Base-by-base conservation (phyloP, 2,329 filamentous ascomycete genomes). In the Cytospora paraplurivora region DNA sequence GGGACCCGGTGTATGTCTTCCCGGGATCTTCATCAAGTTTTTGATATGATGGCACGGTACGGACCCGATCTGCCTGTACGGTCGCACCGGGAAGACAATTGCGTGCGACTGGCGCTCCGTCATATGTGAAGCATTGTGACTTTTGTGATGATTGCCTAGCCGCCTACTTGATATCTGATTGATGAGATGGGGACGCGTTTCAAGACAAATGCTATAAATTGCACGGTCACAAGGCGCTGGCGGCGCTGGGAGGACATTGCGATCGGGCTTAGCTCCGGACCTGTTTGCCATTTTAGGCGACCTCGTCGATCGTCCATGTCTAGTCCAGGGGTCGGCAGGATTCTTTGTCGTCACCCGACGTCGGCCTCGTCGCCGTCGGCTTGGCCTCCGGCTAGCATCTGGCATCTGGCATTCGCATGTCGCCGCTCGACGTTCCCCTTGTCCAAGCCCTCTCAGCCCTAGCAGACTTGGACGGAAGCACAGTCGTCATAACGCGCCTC, bases 11-110 rank as follows among this genome's bases (percentile, higher is more conserved):
- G n/a, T 47, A 47, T 19, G 27, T 27, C 17, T 47, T 21, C 11
- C 44, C n/a, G 44, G 44, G 44, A 47, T 47, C 44, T 47, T 21
- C 44, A 47, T 47, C 19, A 47, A 47, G 44, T 47, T 47, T 41
- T 47, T 47, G n/a, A 21, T 47, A n/a, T n/a, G 44, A 21, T 47
- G 44, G 44, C 7, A 47, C 44, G 44, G 44, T 47, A 47, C 44
- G n/a, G 44, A 21, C 21, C 41, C 44, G 44, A 19, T 19, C 44
- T 7, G 38, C 38, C 38, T 13, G 27, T 27, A 27, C 38, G 19
- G n/a, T 17, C 44, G n/a, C n/a, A 47, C 17, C 44, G 44, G 44
- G 44, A 47, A 47, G 41, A 47, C n/a, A 47, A 47, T 47, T 47
- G 44, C 44, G 44, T 47, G 13, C 44, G 17, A 47, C 44, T 47